These are phyloP conservation scores for Bimuria novae-zelandiae DNA, from an alignment of 2,329 filamentous ascomycete species.

Conservation along the genomic window DNA sequence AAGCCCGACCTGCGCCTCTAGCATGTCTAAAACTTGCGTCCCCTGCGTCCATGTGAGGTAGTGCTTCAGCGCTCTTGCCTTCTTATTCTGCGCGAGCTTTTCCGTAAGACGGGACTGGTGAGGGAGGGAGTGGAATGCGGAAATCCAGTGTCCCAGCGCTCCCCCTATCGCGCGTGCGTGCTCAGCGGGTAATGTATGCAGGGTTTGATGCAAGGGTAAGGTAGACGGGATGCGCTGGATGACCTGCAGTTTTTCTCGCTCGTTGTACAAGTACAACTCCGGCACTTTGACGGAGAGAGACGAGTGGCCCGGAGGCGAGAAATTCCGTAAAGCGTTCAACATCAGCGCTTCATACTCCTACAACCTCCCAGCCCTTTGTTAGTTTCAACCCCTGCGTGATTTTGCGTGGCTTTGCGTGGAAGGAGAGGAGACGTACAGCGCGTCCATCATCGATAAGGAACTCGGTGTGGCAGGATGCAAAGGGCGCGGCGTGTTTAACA, in stretches of 20 bases:
- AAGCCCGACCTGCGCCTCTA: neutral
- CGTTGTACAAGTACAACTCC: slow-evolving; percentile 3
- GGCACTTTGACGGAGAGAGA: neutral
- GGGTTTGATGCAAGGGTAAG: neutral
- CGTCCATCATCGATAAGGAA: slow-evolving; percentile 9
- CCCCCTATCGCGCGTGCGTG: slow-evolving; percentile 1
- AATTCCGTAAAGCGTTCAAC: neutral
- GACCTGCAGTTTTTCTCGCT: neutral
- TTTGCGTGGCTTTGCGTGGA: no score
- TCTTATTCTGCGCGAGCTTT: slow-evolving; percentile 3
- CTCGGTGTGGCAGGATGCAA: slow-evolving; percentile 2
- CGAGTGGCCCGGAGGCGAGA: neutral
- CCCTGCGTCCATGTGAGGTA: slow-evolving; percentile 8
- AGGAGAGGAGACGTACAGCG: neutral
- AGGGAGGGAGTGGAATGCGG: slow-evolving; percentile 5
- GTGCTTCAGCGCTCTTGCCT: slow-evolving; percentile 9
- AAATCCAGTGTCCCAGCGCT: slow-evolving; percentile 10
- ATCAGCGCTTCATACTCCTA: slow-evolving; percentile 9
- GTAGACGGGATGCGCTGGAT: slow-evolving; percentile 6
- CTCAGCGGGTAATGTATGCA: neutral
- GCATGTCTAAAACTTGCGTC: slow-evolving; percentile 1
- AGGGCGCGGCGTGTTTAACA: slow-evolving; percentile 9
- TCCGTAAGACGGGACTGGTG: neutral
- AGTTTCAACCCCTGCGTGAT: no score
- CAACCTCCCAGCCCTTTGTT: no score